Conservation (phyloP, 257 asterid species). For the Solanum peruvianum region DNA sequence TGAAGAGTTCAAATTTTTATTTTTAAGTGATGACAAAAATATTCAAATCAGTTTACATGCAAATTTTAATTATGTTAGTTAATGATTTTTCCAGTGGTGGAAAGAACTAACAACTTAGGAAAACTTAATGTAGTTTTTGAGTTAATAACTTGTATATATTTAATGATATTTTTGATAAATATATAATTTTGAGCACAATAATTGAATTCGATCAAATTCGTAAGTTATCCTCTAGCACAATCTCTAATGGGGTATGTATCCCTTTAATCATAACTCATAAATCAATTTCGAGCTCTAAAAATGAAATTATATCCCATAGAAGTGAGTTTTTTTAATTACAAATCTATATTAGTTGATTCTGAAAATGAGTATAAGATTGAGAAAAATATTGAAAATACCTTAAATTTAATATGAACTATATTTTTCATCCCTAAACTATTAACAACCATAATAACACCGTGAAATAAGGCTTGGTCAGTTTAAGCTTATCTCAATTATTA, state of each 20-base stretch:
- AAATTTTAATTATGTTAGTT: not conserved
- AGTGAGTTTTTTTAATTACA: too few relatives aligned
- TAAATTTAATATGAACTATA: too few relatives aligned
- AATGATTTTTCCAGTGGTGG: not conserved
- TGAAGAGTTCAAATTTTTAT: not conserved
- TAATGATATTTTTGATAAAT: too few relatives aligned
- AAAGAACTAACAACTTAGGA: not conserved
- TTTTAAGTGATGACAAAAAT: not conserved
- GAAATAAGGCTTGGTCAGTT: not conserved
- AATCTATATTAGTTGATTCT: not conserved
- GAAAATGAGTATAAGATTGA: too few relatives aligned
- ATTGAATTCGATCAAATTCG: too few relatives aligned
- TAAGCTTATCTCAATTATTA: not conserved
- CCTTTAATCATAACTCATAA: not conserved
- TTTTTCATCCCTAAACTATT: too few relatives aligned
- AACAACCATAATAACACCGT: not conserved
- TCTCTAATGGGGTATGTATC: not conserved
- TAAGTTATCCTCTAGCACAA: not conserved
- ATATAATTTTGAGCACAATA: accelerated
- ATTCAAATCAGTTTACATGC: not conserved
- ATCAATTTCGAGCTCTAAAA: not conserved
- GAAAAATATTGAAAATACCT: too few relatives aligned
- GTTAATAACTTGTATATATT: not conserved
- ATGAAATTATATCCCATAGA: too few relatives aligned
- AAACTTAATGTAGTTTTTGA: not conserved